Evolutionary conservation across 1,284 basidiomycete genomes (phyloP).

Genomic region (Irpex lacteus): DNA sequence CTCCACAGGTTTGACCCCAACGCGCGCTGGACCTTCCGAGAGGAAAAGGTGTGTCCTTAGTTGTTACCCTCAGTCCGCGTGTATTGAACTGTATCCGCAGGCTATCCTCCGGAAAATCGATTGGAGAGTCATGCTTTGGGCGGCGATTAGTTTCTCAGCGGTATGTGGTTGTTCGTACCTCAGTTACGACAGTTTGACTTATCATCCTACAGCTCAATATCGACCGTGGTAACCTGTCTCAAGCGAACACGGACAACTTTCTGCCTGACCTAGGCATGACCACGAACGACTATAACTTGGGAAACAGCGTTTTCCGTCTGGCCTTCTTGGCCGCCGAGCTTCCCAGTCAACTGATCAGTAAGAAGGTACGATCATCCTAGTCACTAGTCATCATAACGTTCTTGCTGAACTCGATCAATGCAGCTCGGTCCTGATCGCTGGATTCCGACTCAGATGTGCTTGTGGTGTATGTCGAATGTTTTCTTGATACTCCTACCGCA

Average conservation of each 20-base stretch:
- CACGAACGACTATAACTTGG: constrained; percentile 61
- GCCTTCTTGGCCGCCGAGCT: constrained; percentile 56
- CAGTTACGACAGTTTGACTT: background rate
- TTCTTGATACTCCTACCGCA: too few species aligned
- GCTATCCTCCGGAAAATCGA: constrained; percentile 52
- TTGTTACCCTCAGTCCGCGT: background rate
- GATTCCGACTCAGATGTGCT: constrained; percentile 59
- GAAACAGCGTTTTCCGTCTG: constrained; percentile 40
- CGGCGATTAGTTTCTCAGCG: constrained; percentile 54
- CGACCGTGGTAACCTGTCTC: constrained; percentile 21
- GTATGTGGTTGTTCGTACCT: background rate
- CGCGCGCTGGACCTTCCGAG: constrained; percentile 62
- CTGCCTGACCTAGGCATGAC: constrained; percentile 54
- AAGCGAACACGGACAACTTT: constrained; percentile 63
- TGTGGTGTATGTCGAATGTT: constrained; percentile 14
- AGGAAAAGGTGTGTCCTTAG: constrained; percentile 45
- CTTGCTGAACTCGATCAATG: background rate
- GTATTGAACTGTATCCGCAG: constrained; percentile 21
- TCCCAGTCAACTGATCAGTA: constrained; percentile 65
- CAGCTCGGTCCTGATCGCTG: constrained; percentile 62
- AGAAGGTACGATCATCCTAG: too few species aligned
- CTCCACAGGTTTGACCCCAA: constrained; percentile 56
- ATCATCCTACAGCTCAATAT: constrained; percentile 10
- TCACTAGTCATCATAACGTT: too few species aligned
- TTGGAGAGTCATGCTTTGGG: constrained; percentile 54